Evolutionary conservation across 2,329 filamentous ascomycete species (phyloP).

Genomic region (Hypoxylon sp.): DNA sequence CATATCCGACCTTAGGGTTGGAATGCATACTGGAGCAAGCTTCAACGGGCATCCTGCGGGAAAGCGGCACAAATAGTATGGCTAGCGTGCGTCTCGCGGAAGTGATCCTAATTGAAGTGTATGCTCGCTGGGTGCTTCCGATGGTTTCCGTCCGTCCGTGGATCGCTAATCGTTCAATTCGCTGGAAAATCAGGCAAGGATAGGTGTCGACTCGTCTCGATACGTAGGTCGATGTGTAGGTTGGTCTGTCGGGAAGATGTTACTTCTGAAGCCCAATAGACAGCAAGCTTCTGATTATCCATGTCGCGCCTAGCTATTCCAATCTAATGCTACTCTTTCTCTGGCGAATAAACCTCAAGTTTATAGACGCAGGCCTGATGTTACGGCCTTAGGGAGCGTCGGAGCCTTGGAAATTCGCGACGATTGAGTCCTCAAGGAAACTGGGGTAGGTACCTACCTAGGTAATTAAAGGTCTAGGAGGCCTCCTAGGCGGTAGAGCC

Average conservation of each 20-base stretch:
- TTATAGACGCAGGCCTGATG: conserved; percentile 13
- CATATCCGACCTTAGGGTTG: conserved; percentile 35
- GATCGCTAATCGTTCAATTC: conserved; percentile 24
- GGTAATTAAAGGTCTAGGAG: conserved; percentile 6
- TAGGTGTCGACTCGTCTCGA: conserved; percentile 22
- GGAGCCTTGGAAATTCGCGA: conserved; percentile 18
- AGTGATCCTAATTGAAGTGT: conserved; percentile 38
- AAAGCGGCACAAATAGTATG: conserved; percentile 35
- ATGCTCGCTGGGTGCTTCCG: conserved; percentile 32
- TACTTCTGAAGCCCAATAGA: conserved; percentile 26
- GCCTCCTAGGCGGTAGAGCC: neutral
- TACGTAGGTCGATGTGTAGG: conserved; percentile 33
- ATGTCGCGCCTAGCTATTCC: conserved; percentile 17
- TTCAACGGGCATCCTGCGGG: conserved; percentile 36
- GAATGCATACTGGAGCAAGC: conserved; percentile 36
- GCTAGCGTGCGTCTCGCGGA: conserved; percentile 36
- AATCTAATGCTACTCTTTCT: conserved; percentile 21
- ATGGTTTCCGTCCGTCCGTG: conserved; percentile 30
- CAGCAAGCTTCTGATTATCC: conserved; percentile 25
- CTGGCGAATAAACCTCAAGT: conserved; percentile 18
- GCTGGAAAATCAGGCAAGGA: conserved; percentile 28
- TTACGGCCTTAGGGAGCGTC: conserved; percentile 31
- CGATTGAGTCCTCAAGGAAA: conserved; percentile 9
- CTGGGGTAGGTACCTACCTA: neutral
- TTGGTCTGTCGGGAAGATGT: conserved; percentile 33